These are phyloP conservation scores for Rhizopus delemar DNA, from an alignment of 371 early-diverging fungal species.

Conservation along the genomic window DNA sequence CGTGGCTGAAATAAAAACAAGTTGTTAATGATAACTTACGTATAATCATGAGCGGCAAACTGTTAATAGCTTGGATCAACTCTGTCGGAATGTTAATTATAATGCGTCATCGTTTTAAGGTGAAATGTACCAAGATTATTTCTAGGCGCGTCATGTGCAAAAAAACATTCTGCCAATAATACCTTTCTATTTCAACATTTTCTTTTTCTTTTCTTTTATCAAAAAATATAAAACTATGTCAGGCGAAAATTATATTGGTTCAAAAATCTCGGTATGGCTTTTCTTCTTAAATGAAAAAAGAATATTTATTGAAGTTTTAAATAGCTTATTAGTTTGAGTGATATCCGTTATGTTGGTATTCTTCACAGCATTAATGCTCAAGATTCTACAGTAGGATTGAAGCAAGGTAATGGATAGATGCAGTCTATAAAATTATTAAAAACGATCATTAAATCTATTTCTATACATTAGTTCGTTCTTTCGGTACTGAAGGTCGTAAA, in stretches of 20 bases:
- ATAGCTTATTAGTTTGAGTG: conserved; percentile 83
- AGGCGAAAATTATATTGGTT: conserved; percentile 70
- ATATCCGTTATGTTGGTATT: conserved; percentile 91
- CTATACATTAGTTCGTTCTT: conserved; percentile 65
- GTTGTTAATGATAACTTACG: too few species aligned
- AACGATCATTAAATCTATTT: too few species aligned
- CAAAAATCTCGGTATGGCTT: conserved; percentile 63
- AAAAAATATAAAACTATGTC: conserved; percentile 45
- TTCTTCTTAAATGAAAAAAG: background rate
- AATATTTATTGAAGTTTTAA: background rate
- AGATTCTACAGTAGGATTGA: conserved; percentile 88
- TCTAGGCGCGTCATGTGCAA: too few species aligned
- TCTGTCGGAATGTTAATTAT: too few species aligned
- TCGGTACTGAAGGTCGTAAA: conserved; percentile 83
- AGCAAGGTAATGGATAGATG: conserved; percentile 65
- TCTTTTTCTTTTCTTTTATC: background rate
- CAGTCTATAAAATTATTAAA: background rate
- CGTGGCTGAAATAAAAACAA: too few species aligned
- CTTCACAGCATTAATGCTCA: conserved; percentile 85
- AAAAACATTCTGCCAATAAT: too few species aligned
- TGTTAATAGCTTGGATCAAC: too few species aligned
- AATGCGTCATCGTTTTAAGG: too few species aligned
- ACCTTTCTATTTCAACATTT: background rate
- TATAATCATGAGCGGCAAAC: too few species aligned
- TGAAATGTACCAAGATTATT: too few species aligned